Percentiles rank a stretch among this genome's conserved stretches.
These are phyloP conservation scores for Gossypium gossypioides DNA, from an alignment of 441 rosid species.

Conservation along the genomic window DNA sequence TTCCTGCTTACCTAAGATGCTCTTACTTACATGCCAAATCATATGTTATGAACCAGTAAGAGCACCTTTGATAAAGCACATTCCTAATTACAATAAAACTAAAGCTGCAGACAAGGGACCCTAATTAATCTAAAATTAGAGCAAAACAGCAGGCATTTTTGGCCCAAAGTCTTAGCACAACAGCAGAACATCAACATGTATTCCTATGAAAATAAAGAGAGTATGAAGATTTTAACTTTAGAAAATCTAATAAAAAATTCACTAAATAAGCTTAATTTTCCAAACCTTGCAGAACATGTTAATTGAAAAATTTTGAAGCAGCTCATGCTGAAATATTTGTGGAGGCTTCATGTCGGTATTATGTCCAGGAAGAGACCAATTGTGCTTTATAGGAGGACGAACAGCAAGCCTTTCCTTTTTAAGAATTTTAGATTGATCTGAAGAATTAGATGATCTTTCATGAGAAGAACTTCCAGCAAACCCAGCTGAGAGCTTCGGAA, in stretches of 20 bases:
- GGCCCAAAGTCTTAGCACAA: not conserved
- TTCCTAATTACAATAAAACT: not conserved
- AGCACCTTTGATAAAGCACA: not conserved
- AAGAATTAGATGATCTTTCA: conserved; percentile 46
- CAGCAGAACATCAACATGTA: not conserved
- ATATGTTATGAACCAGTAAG: not conserved
- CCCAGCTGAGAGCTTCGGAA: conserved; percentile 87
- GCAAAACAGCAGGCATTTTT: not conserved
- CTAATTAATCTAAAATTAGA: conserved; percentile 3
- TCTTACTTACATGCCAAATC: not conserved
- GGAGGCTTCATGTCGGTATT: conserved; percentile 59
- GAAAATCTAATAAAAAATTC: not conserved
- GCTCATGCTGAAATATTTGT: conserved; percentile 95
- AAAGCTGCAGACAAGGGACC: not conserved
- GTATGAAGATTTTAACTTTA: not conserved
- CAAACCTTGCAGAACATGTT: conserved; percentile 97
- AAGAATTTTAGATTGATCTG: conserved; percentile 53
- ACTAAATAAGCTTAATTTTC: not conserved
- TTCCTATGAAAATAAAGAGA: not conserved
- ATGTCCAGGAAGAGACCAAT: conserved; percentile 88
- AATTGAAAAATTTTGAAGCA: conserved; percentile 89
- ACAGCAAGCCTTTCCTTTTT: conserved; percentile 73
- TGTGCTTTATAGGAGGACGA: conserved; percentile 92
- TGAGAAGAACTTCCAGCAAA: conserved; percentile 66
- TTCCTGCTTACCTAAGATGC: not conserved